phyloP scores from a whole-genome alignment of 208 protist species.

The Naegleria fowleri region DNA sequence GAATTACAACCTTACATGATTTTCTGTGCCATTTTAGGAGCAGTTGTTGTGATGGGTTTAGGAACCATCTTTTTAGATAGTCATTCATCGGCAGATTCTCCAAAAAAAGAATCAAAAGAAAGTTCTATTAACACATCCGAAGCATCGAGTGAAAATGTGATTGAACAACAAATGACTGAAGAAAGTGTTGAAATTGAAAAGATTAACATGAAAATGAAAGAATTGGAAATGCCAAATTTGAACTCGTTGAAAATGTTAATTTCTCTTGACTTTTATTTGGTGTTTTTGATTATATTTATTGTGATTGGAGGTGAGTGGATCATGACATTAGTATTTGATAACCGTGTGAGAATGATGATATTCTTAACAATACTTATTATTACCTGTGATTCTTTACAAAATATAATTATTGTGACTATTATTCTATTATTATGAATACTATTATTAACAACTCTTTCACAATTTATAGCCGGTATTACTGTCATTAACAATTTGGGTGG shows the following conservation, averaged over 20 bases:
- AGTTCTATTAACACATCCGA: background rate
- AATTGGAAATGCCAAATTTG: slow-evolving; percentile 1
- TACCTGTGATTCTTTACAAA: too few species aligned
- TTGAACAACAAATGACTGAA: background rate
- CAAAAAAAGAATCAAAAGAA: background rate
- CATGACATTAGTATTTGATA: too few species aligned
- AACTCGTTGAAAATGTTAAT: background rate
- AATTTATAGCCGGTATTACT: background rate
- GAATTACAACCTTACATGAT: background rate
- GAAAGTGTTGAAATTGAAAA: background rate
- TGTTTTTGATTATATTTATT: background rate
- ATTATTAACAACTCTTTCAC: too few species aligned
- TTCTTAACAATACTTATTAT: too few species aligned
- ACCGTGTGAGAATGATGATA: too few species aligned
- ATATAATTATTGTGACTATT: too few species aligned
- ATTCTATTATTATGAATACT: too few species aligned
- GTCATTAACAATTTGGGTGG: slow-evolving; percentile 23
- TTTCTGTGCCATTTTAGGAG: background rate
- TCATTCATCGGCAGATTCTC: background rate
- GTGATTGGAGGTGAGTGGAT: background rate
- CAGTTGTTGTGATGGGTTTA: background rate
- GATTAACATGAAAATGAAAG: background rate
- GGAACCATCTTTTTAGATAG: background rate
- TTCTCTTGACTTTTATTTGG: background rate
- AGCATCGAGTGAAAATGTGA: background rate